Evolutionary conservation across 179 eudicot species (phyloP), one percentile per base, ranked within the genome.

Genomic region (Pouteria campechiana): DNA sequence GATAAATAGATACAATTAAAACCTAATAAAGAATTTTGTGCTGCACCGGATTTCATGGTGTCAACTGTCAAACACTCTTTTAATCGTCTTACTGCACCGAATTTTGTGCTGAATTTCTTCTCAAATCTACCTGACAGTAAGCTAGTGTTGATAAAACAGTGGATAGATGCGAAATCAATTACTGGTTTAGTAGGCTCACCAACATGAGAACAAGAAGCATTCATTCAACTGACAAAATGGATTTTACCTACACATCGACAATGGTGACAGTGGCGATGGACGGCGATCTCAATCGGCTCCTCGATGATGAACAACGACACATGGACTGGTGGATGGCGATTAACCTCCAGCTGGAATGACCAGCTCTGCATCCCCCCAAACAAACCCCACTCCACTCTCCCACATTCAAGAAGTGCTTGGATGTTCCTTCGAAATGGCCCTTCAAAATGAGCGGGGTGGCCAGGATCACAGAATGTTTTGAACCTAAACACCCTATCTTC

Each of bases 331-430:
- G 78, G 76, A 32, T 81, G 77, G 2, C 84, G 81, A 36, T 78
- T 76, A 20, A 86, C 78, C 65, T 90, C 78, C 0, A 90, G 82
- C 47, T 74, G 84, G 54, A 90, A 90, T 0, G 96, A 86, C 96
- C 98, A 86, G 25, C 68, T 51, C 25, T 75, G 41, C 55, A 72
- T 45, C 15, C 77, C 67, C 21, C 70, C 65, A 16, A 49, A 53
- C 16, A 47, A 35, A 42, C 50, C 66, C 42, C 55, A 64, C 58
- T 86, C 96, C 39, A 65, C 45, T 35, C 69, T 63, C 12, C 95
- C 98, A 51, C 58, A 79, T 48, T 79, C 93, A 22, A 89, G 41
- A 2, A 89, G 69, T 2, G 65, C 72, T 47, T 60, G 68, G 0
- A 89, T 67, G 50, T 89, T 89, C 33, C 74, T 61, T 48, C 64